phyloP scores from a whole-genome alignment of 2,329 filamentous ascomycete genomes.

The Gaeumannomyces tritici region DNA sequence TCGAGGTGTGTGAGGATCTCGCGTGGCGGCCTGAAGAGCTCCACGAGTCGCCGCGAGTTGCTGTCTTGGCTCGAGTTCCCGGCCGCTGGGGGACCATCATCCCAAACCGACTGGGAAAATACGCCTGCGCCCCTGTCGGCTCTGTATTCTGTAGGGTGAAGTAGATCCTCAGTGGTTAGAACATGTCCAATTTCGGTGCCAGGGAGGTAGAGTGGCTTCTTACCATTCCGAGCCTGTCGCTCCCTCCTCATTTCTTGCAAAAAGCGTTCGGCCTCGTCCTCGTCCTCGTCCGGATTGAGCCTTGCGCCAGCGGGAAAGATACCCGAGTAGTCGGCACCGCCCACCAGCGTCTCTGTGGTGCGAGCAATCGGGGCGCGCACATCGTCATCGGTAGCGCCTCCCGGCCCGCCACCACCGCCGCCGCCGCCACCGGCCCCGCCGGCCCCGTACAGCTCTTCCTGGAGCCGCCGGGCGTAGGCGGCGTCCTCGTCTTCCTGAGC shows the following conservation, averaged over 20 bases:
- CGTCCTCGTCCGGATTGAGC: conserved; percentile 40
- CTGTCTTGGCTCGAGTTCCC: conserved; percentile 33
- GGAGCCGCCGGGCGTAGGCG: conserved; percentile 81
- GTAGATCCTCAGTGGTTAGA: background rate
- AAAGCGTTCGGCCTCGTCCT: conserved; percentile 50
- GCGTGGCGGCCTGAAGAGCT: conserved; percentile 87
- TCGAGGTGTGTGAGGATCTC: conserved; percentile 71
- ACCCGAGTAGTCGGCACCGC: conserved; percentile 31
- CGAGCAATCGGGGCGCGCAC: conserved; percentile 85
- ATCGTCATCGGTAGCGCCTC: conserved; percentile 37
- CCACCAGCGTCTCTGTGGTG: conserved; percentile 85
- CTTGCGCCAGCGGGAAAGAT: conserved; percentile 28
- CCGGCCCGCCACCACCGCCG: conserved; percentile 10
- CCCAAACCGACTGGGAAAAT: conserved; percentile 29
- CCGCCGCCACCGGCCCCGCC: conserved; percentile 29
- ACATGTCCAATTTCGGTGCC: background rate
- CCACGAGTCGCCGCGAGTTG: conserved; percentile 69
- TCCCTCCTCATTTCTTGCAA: conserved; percentile 51
- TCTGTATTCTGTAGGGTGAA: background rate
- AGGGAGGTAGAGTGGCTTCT: background rate
- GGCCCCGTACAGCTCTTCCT: conserved; percentile 78
- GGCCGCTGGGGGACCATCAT: conserved; percentile 11
- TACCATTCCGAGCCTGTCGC: conserved; percentile 19
- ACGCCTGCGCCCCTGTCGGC: conserved; percentile 7
- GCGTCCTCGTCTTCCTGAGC: conserved; percentile 78